Evolutionary conservation across 768 basidiomycete genomes (phyloP), one percentile per base, ranked within the genome.

Genomic region (Leccinum broughii): DNA sequence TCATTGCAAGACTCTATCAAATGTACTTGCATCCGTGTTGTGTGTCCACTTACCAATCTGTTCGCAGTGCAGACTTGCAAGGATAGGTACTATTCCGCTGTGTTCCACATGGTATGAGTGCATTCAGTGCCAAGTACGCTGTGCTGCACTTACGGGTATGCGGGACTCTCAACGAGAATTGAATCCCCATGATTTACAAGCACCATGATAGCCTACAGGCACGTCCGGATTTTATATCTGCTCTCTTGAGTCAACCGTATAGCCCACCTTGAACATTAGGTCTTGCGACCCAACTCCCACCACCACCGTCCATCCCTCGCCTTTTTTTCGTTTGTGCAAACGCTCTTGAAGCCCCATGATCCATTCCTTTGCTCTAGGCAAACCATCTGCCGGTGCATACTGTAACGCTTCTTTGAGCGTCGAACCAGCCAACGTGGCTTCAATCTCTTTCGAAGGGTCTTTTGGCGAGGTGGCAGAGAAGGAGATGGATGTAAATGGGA

Each of bases 231-330:
- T 41, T 9, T 10, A 41, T 4, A n/a, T 41, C 8, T 8, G 3
- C 39, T 44, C 14, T 35, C 46, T 32, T 6, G 35, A 17, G 0
- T 41, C 14, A 41, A 41, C 7, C 4, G 17, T 41, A n/a, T 9
- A 8, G 17, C 54, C 26, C n/a, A 49, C 92, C 83, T 95, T 95
- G 76, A 81, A 87, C 50, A 93, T 82, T 65, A 91, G 68, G 76
- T 95, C 92, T 74, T 94, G 93, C 44, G 88, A 89, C 22, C 93
- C 92, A 39, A 80, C 78, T 1, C 91, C 90, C 14, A 94, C 77
- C 50, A 83, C 84, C 7, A 91, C 69, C 30, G 78, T 75, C 92
- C 93, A 96, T 5, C 85, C 86, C 62, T 82, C 82, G 0, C 77
- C 81, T 39, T 68, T 68, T 54, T 78, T 77, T 34, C 90, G 77